Percentiles rank a stretch among this genome's conserved stretches.
Conservation (phyloP, 2,329 filamentous ascomycete species). For the Clarireedia paspali region DNA sequence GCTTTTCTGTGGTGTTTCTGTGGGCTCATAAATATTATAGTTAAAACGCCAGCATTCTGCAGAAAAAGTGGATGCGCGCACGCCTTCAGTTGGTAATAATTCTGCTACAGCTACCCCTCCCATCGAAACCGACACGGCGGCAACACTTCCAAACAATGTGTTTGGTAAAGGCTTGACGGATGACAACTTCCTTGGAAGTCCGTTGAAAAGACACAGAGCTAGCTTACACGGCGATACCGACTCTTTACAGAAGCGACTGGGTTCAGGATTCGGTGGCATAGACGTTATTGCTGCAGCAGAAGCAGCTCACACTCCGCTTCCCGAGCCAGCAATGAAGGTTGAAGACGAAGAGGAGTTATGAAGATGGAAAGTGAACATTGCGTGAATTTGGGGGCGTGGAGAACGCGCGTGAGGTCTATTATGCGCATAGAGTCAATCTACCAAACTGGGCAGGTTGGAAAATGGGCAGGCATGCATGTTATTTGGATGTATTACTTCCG, state of each 20-base stretch:
- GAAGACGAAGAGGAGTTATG: constrained; percentile 25
- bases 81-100: constrained; percentile 39
- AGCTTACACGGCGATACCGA: constrained; percentile 46
- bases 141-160: constrained; percentile 29
- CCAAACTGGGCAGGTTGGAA: constrained; percentile 1
- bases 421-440: constrained; percentile 2
- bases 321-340: constrained; percentile 15
- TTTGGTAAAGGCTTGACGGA: constrained; percentile 38
- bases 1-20: background rate
- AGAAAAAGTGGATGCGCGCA: constrained; percentile 50
- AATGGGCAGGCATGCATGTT: background rate
- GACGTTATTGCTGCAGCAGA: constrained; percentile 26
- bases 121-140: constrained; percentile 29
- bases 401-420: background rate
- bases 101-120: constrained; percentile 35
- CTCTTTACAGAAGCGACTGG: constrained; percentile 22
- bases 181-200: constrained; percentile 53
- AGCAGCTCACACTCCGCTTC: constrained; percentile 23
- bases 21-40: constrained; percentile 34
- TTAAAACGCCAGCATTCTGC: constrained; percentile 75
- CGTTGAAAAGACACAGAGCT: constrained; percentile 67
- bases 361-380: constrained; percentile 12
- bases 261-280: constrained; percentile 16
- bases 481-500: background rate
- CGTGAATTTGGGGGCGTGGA: background rate